A percentile compares a stretch with the other conserved stretches of the same genome.
Evolutionary conservation across 768 basidiomycete species (phyloP).

Genomic region (Albatrellus ellisii): DNA sequence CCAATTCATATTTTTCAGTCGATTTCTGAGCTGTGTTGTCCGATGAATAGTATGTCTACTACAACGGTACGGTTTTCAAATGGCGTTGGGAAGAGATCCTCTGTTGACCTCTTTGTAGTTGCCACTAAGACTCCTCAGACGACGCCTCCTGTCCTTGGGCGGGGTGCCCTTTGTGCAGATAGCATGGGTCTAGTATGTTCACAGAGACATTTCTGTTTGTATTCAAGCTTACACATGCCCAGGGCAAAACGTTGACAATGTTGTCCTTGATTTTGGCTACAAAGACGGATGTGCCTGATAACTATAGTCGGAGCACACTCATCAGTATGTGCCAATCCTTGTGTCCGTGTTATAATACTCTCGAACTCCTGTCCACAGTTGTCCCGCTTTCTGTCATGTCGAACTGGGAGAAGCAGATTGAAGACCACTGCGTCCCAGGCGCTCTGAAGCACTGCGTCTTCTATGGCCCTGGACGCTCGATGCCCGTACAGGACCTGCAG

Average conservation of each 20-base stretch:
- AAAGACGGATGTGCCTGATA: conserved; percentile 41
- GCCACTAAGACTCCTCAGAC: conserved; percentile 74
- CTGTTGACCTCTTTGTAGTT: conserved; percentile 28
- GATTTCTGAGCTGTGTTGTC: background rate
- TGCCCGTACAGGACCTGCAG: conserved; percentile 45
- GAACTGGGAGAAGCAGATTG: conserved; percentile 80
- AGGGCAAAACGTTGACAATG: conserved; percentile 91
- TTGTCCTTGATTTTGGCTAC: conserved; percentile 72
- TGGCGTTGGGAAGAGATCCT: background rate
- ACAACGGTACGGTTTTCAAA: conserved; percentile 39
- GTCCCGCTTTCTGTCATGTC: conserved; percentile 74
- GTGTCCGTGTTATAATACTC: background rate
- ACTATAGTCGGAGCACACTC: conserved; percentile 57
- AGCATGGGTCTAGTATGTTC: conserved; percentile 64
- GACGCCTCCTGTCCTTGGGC: conserved; percentile 48
- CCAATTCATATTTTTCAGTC: background rate
- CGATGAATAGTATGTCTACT: conserved; percentile 46
- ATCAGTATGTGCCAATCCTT: conserved; percentile 43
- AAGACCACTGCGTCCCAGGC: conserved; percentile 51
- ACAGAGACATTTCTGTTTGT: background rate
- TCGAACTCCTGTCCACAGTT: conserved; percentile 29
- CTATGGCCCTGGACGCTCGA: conserved; percentile 53
- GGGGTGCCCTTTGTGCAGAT: conserved; percentile 83
- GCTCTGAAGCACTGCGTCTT: conserved; percentile 47
- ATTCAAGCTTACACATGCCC: conserved; percentile 4